These are phyloP conservation scores for Wickerhamia fluorescens DNA, from an alignment of 805 yeast species.

Conservation along the genomic window DNA sequence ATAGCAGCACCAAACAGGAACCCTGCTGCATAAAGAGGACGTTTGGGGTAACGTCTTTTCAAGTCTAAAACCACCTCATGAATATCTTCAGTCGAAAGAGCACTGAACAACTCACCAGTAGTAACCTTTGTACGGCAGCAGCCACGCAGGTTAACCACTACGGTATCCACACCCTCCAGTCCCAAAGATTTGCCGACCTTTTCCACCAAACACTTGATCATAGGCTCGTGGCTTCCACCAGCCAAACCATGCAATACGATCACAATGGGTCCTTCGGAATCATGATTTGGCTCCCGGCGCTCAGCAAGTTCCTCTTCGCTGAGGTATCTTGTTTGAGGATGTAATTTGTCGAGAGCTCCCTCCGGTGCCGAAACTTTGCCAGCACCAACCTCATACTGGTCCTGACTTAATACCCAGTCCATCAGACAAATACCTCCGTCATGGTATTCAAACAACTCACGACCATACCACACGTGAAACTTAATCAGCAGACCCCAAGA, in stretches of 20 bases:
- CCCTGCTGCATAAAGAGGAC: constrained; percentile 66
- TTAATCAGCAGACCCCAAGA: constrained; percentile 42
- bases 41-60: constrained; percentile 44
- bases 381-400: constrained; percentile 16
- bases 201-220: constrained; percentile 53
- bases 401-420: constrained; percentile 55
- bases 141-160: constrained; percentile 69
- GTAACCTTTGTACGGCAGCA: constrained; percentile 66
- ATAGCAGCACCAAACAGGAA: constrained; percentile 76
- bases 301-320: constrained; percentile 37
- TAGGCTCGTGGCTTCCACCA: constrained; percentile 80
- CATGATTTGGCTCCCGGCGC: constrained; percentile 7
- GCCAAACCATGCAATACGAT: constrained; percentile 70
- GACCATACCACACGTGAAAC: constrained; percentile 63
- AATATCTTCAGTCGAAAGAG: constrained; percentile 65
- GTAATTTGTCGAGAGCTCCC: constrained; percentile 33
- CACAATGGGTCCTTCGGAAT: constrained; percentile 47
- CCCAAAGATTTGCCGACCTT: constrained; percentile 3
- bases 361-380: constrained; percentile 22
- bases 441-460: constrained; percentile 48
- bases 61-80: constrained; percentile 48
- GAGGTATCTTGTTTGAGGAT: constrained; percentile 49
- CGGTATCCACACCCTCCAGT: constrained; percentile 49
- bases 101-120: constrained; percentile 64
- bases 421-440: constrained; percentile 73